Conservation (phyloP, 1,139 yeast genomes). For the Geotrichum klebahnii region DNA sequence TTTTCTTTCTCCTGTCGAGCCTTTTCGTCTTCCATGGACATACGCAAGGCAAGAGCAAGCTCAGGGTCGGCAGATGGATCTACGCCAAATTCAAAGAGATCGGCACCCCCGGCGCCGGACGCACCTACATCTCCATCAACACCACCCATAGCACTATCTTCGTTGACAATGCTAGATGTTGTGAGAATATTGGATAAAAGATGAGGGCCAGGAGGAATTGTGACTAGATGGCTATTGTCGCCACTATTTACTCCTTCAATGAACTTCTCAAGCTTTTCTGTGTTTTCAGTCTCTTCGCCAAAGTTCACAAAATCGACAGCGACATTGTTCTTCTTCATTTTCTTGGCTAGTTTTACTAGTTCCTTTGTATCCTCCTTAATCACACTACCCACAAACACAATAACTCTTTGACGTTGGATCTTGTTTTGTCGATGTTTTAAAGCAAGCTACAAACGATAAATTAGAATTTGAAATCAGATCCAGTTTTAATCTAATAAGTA, state of each 20-base stretch:
- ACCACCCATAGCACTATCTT: constrained; percentile 47
- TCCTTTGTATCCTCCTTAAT: constrained; percentile 66
- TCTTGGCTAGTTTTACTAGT: constrained; percentile 80
- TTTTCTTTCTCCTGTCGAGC: constrained; percentile 63
- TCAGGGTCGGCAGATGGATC: constrained; percentile 97
- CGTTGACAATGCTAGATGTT: constrained; percentile 63
- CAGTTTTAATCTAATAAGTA: too few species aligned
- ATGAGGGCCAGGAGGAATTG: constrained; percentile 85
- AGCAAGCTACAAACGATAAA: constrained; percentile 54
- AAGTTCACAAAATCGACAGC: constrained; percentile 88
- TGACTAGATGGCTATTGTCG: constrained; percentile 77
- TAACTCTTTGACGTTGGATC: constrained; percentile 84
- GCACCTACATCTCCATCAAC: constrained; percentile 48
- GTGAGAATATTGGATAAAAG: constrained; percentile 70
- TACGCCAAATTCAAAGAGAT: constrained; percentile 56
- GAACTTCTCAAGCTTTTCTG: constrained; percentile 76
- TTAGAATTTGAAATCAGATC: constrained; percentile 12
- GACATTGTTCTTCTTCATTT: constrained; percentile 87
- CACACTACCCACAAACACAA: constrained; percentile 89
- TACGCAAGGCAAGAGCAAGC: constrained; percentile 85
- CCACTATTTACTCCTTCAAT: constrained; percentile 69
- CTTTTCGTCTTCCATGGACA: constrained; percentile 78
- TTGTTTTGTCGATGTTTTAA: constrained; percentile 94
- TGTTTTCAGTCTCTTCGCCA: constrained; percentile 81
- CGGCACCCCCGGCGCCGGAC: constrained; percentile 44